Conservation (phyloP, 345 rosid genomes). For the Hibiscus tridactylites region DNA sequence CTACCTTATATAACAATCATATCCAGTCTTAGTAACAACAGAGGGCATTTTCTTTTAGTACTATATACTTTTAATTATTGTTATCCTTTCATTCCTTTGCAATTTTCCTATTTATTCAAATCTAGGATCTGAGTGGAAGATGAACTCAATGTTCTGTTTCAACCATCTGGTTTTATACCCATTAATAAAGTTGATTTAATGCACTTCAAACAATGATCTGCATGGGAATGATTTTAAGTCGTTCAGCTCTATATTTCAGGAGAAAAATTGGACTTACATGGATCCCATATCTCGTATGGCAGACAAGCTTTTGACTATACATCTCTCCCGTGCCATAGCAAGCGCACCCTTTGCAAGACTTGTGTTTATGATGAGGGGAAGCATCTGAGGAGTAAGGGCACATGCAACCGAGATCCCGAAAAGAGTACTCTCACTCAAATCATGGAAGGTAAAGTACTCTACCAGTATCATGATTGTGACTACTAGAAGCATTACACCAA, state of each 20-base stretch:
- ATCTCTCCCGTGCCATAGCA: constrained; percentile 71
- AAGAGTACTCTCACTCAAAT: constrained; percentile 39
- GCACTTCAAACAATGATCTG: not conserved
- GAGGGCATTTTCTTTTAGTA: not conserved
- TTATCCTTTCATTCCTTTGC: not conserved
- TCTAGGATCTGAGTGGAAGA: not conserved
- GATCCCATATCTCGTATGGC: constrained; percentile 69
- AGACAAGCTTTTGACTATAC: constrained; percentile 56
- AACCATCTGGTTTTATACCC: not conserved
- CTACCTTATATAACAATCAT: too few relatives aligned
- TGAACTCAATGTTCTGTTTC: not conserved
- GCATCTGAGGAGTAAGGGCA: constrained; percentile 75
- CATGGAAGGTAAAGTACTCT: constrained; percentile 24
- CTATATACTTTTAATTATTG: not conserved
- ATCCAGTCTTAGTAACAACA: too few relatives aligned
- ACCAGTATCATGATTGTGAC: constrained; percentile 36
- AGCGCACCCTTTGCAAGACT: constrained; percentile 75
- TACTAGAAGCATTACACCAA: constrained; percentile 50
- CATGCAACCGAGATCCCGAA: constrained; percentile 64
- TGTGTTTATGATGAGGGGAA: constrained; percentile 60
- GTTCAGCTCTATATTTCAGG: not conserved
- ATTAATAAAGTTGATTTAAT: not conserved
- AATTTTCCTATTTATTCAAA: not conserved
- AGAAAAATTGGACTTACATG: constrained; percentile 37
- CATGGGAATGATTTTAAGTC: not conserved